phyloP scores from a whole-genome alignment of 768 basidiomycete genomes.

The Termitomyces sp. region DNA sequence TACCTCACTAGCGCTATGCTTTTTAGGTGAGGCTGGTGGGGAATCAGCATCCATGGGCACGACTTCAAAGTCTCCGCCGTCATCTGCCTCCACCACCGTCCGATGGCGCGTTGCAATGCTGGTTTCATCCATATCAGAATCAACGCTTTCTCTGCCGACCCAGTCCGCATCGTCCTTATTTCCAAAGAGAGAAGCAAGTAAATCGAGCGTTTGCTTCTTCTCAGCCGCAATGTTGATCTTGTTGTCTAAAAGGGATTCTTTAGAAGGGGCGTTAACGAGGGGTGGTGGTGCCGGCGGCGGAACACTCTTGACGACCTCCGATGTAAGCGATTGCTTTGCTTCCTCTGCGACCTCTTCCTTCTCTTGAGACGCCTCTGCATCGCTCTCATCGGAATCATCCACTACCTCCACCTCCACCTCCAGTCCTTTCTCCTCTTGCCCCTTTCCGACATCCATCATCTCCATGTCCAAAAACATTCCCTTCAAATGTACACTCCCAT shows the following conservation, averaged over 20 bases:
- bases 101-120: constrained; percentile 12
- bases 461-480: constrained; percentile 59
- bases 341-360: constrained; percentile 13
- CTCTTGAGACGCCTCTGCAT: not conserved
- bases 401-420: constrained; percentile 16
- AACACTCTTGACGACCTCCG: not conserved
- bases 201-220: constrained; percentile 38
- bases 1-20: constrained; percentile 7
- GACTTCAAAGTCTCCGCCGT: constrained; percentile 19
- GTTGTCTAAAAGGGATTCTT: constrained; percentile 6
- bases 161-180: constrained; percentile 44
- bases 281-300: not conserved
- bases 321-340: not conserved
- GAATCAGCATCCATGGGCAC: constrained; percentile 5
- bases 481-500: constrained; percentile 65
- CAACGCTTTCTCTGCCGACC: constrained; percentile 54
- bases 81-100: constrained; percentile 19
- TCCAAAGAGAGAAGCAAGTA: constrained; percentile 53
- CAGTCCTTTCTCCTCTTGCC: constrained; percentile 7
- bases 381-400: constrained; percentile 2
- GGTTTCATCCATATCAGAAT: constrained; percentile 47
- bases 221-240: constrained; percentile 34
- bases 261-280: not conserved
- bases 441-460: constrained; percentile 17
- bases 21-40: not conserved